Conservation (phyloP, 2,329 filamentous ascomycete genomes). For the Ceratocystis lukuohia region DNA sequence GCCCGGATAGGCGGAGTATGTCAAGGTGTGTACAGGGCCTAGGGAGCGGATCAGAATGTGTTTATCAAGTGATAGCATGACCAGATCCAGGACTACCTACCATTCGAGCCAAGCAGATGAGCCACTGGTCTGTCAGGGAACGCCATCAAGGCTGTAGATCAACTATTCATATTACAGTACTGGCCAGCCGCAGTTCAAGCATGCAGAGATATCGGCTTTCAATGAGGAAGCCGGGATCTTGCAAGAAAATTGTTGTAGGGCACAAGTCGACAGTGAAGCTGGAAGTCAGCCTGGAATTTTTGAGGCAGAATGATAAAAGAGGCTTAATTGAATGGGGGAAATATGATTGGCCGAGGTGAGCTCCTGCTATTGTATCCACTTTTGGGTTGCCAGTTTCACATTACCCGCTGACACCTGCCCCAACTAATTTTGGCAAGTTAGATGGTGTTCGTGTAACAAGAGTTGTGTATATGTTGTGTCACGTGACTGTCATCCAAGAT, state of each 20-base stretch:
- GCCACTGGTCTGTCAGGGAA: slow-evolving; percentile 39
- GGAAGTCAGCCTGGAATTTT: neutral
- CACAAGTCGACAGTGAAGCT: neutral
- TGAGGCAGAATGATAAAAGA: neutral
- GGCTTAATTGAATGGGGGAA: neutral
- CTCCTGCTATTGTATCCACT: neutral
- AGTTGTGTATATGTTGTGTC: neutral
- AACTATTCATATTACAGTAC: slow-evolving; percentile 5
- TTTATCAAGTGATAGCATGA: neutral
- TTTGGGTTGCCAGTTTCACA: neutral
- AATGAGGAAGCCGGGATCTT: neutral
- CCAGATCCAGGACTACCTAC: slow-evolving; percentile 28
- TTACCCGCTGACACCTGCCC: neutral
- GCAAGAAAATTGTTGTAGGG: neutral
- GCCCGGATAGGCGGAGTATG: slow-evolving; percentile 58
- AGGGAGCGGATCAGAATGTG: slow-evolving; percentile 10
- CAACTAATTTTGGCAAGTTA: neutral
- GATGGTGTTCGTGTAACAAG: neutral
- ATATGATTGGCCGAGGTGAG: neutral
- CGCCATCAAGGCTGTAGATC: slow-evolving; percentile 28
- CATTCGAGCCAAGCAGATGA: slow-evolving; percentile 45
- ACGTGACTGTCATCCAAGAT: neutral
- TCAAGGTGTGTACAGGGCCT: slow-evolving; percentile 60
- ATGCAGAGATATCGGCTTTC: neutral
- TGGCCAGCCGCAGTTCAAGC: neutral